Evolutionary conservation across 164 flowering plant genomes (phyloP).

Genomic region (Nymphaea thermarum): DNA sequence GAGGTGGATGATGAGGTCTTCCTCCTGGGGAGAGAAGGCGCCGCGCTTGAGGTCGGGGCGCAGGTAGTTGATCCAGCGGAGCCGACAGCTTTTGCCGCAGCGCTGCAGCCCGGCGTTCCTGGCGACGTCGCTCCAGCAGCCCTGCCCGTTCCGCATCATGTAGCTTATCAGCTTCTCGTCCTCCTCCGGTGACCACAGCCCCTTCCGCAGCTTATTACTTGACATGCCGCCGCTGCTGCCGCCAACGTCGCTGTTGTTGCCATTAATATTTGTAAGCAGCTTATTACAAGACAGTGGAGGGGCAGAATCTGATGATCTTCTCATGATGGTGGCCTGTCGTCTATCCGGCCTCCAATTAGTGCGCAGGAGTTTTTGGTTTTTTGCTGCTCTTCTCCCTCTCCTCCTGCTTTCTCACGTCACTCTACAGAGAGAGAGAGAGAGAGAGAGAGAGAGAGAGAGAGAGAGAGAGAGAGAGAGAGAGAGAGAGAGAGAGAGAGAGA

Average conservation of each 20-base stretch:
- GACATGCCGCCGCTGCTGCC: neutral
- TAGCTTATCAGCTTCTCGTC: conserved; percentile 62
- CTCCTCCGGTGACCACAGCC: conserved; percentile 73
- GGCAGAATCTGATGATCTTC: conserved; percentile 25
- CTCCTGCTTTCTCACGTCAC: neutral
- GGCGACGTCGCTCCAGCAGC: conserved; percentile 75
- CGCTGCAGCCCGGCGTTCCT: conserved; percentile 58
- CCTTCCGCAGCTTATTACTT: conserved; percentile 38
- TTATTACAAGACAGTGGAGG: conserved; percentile 4
- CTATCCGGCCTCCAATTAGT: neutral
- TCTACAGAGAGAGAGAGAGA: neutral
- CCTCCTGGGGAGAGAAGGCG: conserved; percentile 55
- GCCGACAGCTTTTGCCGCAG: conserved; percentile 73
- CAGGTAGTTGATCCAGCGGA: conserved; percentile 68
- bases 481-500: conserved; percentile 1
- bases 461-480: neutral
- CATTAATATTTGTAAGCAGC: conserved; percentile 1
- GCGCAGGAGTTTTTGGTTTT: neutral
- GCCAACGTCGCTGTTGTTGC: neutral
- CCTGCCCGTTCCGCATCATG: conserved; percentile 61
- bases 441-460: neutral
- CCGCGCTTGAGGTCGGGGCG: conserved; percentile 71
- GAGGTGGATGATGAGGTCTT: conserved; percentile 51
- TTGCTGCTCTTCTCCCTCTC: neutral
- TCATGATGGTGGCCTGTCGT: conserved; percentile 15